phyloP scores from a whole-genome alignment of 2,329 filamentous ascomycete species.

The Arthrobotrys entomopaga region DNA sequence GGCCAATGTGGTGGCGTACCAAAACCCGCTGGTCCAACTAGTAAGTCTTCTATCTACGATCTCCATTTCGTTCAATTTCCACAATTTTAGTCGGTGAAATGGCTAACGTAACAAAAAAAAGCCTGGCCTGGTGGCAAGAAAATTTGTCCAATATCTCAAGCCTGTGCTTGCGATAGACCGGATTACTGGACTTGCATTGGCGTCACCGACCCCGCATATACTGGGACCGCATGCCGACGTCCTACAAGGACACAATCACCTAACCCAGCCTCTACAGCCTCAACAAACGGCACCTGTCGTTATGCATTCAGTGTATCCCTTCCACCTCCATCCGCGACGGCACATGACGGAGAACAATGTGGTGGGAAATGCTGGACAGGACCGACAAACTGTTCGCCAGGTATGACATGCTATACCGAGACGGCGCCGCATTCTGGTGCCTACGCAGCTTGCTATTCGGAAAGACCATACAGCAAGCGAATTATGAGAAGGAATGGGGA shows the following conservation, averaged over 20 bases:
- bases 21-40: conserved; percentile 2
- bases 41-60: conserved; percentile 11
- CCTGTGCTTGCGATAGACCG: conserved; percentile 24
- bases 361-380: conserved; percentile 51
- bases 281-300: conserved; percentile 15
- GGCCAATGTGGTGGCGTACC: conserved; percentile 48
- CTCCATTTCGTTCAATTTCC: too few relatives aligned
- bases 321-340: conserved; percentile 39
- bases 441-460: conserved; percentile 47
- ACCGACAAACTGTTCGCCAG: conserved; percentile 42
- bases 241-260: too few relatives aligned
- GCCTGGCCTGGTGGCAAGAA: conserved; percentile 32
- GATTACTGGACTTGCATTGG: conserved; percentile 38
- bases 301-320: conserved; percentile 26
- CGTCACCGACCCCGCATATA: conserved; percentile 13
- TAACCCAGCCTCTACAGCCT: too few relatives aligned
- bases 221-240: conserved; percentile 23
- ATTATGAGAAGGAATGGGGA: conserved; percentile 25
- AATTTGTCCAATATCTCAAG: conserved; percentile 28
- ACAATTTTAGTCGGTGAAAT: too few relatives aligned
- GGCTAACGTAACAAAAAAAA: conserved; percentile 6
- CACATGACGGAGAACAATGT: conserved; percentile 39
- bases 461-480: not conserved
- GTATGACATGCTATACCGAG: conserved; percentile 42
- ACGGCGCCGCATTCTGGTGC: conserved; percentile 27